phyloP scores from a whole-genome alignment of 768 basidiomycete genomes.

The Termitomyces sp. region DNA sequence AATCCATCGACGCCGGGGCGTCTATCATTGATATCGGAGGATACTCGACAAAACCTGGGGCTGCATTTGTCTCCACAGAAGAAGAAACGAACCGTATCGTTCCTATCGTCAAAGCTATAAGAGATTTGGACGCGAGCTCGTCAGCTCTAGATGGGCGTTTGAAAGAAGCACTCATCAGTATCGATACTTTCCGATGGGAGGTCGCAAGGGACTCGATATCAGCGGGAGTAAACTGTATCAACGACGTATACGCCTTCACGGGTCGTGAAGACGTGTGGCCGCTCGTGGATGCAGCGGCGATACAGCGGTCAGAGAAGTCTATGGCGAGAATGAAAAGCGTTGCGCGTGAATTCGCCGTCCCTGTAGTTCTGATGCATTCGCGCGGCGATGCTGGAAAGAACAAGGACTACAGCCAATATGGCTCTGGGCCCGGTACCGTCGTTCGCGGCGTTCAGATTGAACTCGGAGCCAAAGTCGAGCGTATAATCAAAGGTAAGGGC shows the following conservation, averaged over 20 bases:
- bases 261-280: constrained; percentile 53
- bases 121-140: background rate
- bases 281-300: constrained; percentile 24
- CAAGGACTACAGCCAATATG: constrained; percentile 57
- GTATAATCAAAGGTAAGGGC: constrained; percentile 59
- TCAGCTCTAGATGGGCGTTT: constrained; percentile 2
- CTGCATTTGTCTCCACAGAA: constrained; percentile 56
- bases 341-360: constrained; percentile 63
- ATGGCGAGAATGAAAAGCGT: constrained; percentile 61
- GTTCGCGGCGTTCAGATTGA: constrained; percentile 69
- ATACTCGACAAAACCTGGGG: constrained; percentile 86
- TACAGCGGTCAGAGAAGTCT: constrained; percentile 29
- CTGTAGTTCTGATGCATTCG: constrained; percentile 93
- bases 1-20: constrained; percentile 54
- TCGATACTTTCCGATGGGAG: constrained; percentile 85
- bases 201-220: constrained; percentile 73
- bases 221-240: constrained; percentile 90
- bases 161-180: constrained; percentile 55
- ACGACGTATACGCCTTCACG: constrained; percentile 84
- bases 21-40: constrained; percentile 92
- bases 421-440: constrained; percentile 40
- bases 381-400: constrained; percentile 77
- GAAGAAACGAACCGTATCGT: constrained; percentile 76
- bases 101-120: constrained; percentile 61
- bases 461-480: constrained; percentile 63